These are phyloP conservation scores for Ophiosphaerella korrae DNA, from an alignment of 2,329 filamentous ascomycete species.

Conservation along the genomic window DNA sequence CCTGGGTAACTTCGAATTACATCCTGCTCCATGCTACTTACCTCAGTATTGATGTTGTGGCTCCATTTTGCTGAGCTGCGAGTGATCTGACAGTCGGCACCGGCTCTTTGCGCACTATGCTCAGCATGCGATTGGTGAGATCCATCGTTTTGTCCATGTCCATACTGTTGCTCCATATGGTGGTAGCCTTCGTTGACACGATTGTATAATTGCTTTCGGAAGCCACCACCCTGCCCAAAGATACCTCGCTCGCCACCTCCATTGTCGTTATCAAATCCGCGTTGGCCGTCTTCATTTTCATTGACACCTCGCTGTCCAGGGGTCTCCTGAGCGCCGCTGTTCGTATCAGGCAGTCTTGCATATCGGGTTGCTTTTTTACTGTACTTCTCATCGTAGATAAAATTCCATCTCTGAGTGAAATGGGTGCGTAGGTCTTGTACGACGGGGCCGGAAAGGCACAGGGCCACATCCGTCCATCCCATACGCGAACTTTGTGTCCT, in stretches of 20 bases:
- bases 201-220: constrained; percentile 37
- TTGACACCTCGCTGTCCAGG: constrained; percentile 41
- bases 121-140: constrained; percentile 35
- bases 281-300: constrained; percentile 43
- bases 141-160: constrained; percentile 19
- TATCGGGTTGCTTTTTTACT: constrained; percentile 60
- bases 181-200: constrained; percentile 33
- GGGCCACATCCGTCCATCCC: constrained; percentile 88
- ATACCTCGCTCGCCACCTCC: constrained; percentile 41
- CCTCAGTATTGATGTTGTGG: constrained; percentile 62
- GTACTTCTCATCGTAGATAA: constrained; percentile 86
- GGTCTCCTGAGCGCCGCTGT: constrained; percentile 40
- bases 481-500: constrained; percentile 79
- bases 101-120: constrained; percentile 36
- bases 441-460: constrained; percentile 76
- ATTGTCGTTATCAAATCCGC: constrained; percentile 40
- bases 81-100: constrained; percentile 43
- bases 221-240: constrained; percentile 31
- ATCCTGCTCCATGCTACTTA: constrained; percentile 24
- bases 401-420: constrained; percentile 90
- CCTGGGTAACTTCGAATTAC: not conserved
- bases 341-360: constrained; percentile 34
- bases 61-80: constrained; percentile 61
- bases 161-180: constrained; percentile 29
- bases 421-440: constrained; percentile 76